These are phyloP conservation scores for Scleroderma citrinum DNA, from an alignment of 768 basidiomycete genomes.

Conservation along the genomic window DNA sequence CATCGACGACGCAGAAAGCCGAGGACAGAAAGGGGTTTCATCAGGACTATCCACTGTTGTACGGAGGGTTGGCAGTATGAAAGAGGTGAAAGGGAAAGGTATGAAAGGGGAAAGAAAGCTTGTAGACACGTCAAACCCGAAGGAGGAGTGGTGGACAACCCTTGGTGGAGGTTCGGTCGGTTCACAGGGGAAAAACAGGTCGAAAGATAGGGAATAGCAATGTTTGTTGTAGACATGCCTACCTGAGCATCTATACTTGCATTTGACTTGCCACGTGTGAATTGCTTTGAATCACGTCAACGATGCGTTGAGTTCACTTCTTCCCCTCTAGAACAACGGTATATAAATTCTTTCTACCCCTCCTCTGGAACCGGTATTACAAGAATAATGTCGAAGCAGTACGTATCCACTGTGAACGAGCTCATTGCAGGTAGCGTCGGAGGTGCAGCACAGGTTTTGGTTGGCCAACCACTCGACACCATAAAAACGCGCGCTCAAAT, in stretches of 20 bases:
- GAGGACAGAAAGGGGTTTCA: conserved; percentile 58
- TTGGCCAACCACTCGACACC: conserved; percentile 90
- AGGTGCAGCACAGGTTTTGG: conserved; percentile 91
- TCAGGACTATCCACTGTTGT: conserved; percentile 54
- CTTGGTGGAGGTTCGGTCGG: conserved; percentile 13
- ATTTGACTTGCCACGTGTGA: too few species aligned
- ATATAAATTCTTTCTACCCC: too few species aligned
- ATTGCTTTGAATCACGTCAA: too few species aligned
- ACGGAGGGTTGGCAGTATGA: conserved; percentile 18
- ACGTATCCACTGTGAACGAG: conserved; percentile 66
- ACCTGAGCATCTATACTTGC: too few species aligned
- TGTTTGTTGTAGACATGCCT: too few species aligned
- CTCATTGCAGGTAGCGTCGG: conserved; percentile 85
- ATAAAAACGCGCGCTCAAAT: conserved; percentile 86
- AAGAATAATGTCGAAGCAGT: conserved; percentile 16
- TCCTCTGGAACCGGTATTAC: too few species aligned
- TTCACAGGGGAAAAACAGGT: neutral
- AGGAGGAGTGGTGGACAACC: conserved; percentile 43
- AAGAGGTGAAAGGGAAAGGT: conserved; percentile 10
- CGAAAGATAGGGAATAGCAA: too few species aligned
- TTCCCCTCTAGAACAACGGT: too few species aligned
- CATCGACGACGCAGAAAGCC: conserved; percentile 30
- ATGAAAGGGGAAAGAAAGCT: neutral
- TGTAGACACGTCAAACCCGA: conserved; percentile 6
- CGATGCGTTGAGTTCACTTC: too few species aligned